phyloP scores from a whole-genome alignment of 2,329 filamentous ascomycete species.

The Chrysoporthe deuterocubensis region DNA sequence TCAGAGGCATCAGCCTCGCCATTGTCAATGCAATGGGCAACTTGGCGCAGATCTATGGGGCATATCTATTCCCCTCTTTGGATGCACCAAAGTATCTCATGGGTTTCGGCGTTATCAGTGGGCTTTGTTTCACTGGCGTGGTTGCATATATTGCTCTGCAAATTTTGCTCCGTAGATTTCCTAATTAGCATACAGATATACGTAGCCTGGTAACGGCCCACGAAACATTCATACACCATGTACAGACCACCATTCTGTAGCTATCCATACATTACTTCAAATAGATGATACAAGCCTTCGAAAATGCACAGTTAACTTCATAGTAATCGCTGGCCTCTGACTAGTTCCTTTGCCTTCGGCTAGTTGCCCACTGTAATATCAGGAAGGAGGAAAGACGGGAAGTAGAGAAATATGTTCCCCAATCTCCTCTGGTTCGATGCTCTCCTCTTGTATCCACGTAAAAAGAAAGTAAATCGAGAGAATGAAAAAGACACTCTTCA shows the following conservation, averaged over 20 bases:
- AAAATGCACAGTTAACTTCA: not conserved
- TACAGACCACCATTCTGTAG: not conserved
- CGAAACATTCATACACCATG: not conserved
- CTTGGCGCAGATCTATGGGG: slow-evolving; percentile 58
- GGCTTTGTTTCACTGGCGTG: slow-evolving; percentile 29
- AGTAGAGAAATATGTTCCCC: no score
- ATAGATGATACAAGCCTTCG: no score
- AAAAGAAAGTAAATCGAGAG: not conserved
- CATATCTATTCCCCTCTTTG: slow-evolving; percentile 37
- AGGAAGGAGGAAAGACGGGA: no score
- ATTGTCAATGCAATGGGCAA: slow-evolving; percentile 59
- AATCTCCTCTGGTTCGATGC: no score
- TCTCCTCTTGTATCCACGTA: not conserved
- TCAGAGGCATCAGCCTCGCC: slow-evolving; percentile 55
- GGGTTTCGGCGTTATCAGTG: slow-evolving; percentile 32
- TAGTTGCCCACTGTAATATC: no score
- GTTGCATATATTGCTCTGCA: slow-evolving; percentile 25
- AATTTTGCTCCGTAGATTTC: slow-evolving; percentile 8
- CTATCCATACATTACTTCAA: not conserved
- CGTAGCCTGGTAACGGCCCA: not conserved
- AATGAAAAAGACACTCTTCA: not conserved
- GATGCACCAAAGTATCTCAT: slow-evolving; percentile 32
- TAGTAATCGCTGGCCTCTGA: not conserved
- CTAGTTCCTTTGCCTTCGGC: no score
- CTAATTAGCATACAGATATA: not conserved